Conservation (phyloP, 2,329 filamentous ascomycete genomes). For the Diplodia scrobiculata region DNA sequence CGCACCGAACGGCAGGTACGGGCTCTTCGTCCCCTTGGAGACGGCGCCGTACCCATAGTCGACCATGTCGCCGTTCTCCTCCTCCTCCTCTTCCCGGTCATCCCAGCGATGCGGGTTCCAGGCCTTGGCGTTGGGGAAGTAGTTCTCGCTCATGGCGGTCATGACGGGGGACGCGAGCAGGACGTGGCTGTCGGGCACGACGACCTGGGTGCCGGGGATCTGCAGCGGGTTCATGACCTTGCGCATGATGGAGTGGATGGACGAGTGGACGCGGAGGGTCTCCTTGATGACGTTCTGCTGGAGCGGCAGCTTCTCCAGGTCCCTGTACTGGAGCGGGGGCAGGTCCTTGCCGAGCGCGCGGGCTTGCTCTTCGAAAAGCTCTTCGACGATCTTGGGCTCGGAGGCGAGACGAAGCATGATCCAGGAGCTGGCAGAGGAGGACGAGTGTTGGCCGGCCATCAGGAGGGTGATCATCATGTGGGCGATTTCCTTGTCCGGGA, state of each 20-base stretch:
- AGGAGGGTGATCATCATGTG: constrained; percentile 87
- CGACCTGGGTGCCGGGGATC: constrained; percentile 73
- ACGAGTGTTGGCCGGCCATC: constrained; percentile 83
- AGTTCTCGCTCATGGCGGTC: constrained; percentile 65
- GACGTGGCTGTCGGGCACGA: constrained; percentile 73
- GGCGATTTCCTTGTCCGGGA: constrained; percentile 75
- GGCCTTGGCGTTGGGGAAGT: constrained; percentile 73
- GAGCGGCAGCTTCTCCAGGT: constrained; percentile 72
- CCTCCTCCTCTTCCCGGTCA: constrained; percentile 57
- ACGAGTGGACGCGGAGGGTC: constrained; percentile 79
- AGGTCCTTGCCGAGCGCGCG: constrained; percentile 62
- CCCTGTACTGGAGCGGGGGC: constrained; percentile 70
- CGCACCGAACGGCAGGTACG: constrained; percentile 87
- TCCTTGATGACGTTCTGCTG: constrained; percentile 82
- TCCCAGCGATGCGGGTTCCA: constrained; percentile 91
- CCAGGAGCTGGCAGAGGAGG: constrained; percentile 76
- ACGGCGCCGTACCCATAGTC: constrained; percentile 88
- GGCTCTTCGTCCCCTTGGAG: constrained; percentile 79
- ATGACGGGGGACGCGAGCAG: constrained; percentile 79
- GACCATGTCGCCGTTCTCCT: constrained; percentile 67
- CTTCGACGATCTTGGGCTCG: constrained; percentile 71
- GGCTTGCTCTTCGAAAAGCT: constrained; percentile 77
- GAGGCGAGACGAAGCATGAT: constrained; percentile 75
- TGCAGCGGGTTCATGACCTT: constrained; percentile 81
- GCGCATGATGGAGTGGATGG: constrained; percentile 87